These are phyloP conservation scores for Westerdykella sp. DNA, from an alignment of 2,329 filamentous ascomycete species.

Conservation along the genomic window DNA sequence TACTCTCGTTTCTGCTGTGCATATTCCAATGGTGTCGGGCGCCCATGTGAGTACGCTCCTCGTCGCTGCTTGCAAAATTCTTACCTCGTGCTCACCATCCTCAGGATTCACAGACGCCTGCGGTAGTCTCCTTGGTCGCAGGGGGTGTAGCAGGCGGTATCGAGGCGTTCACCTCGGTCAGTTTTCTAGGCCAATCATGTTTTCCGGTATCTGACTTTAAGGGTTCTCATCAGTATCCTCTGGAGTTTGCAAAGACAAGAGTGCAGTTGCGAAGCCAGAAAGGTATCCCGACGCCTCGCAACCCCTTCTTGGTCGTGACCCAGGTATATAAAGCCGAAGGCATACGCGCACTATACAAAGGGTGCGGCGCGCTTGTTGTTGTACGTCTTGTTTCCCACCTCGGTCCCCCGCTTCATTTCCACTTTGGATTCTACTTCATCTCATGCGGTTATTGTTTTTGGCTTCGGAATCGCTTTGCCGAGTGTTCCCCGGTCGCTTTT, in stretches of 20 bases:
- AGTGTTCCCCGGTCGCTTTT: slow-evolving; percentile 1
- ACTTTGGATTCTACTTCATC: not conserved
- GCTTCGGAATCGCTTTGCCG: slow-evolving; percentile 8
- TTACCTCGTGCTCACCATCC: slow-evolving; percentile 2
- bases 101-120: slow-evolving; percentile 33
- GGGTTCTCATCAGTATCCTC: slow-evolving; percentile 49
- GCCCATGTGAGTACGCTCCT: slow-evolving; percentile 15
- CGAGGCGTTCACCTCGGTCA: slow-evolving; percentile 34
- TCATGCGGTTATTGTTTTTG: not conserved
- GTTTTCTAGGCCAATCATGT: slow-evolving; percentile 4
- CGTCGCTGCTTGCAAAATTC: not conserved
- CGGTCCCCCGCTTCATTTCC: not conserved
- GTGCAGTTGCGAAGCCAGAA: slow-evolving; percentile 50
- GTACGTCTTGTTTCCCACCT: slow-evolving; percentile 16
- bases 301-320: slow-evolving; percentile 53
- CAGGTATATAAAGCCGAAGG: slow-evolving; percentile 54
- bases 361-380: slow-evolving; percentile 54
- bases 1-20: not conserved
- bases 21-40: slow-evolving; percentile 26
- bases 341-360: slow-evolving; percentile 55
- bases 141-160: slow-evolving; percentile 37
- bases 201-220: slow-evolving; percentile 3
- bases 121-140: slow-evolving; percentile 34
- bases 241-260: slow-evolving; percentile 63
- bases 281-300: slow-evolving; percentile 44